Percentiles rank a stretch among this genome's conserved stretches.
These are phyloP conservation scores for Suzukiozyma palmioleophila DNA, from an alignment of 1,139 yeast species.

Conservation along the genomic window DNA sequence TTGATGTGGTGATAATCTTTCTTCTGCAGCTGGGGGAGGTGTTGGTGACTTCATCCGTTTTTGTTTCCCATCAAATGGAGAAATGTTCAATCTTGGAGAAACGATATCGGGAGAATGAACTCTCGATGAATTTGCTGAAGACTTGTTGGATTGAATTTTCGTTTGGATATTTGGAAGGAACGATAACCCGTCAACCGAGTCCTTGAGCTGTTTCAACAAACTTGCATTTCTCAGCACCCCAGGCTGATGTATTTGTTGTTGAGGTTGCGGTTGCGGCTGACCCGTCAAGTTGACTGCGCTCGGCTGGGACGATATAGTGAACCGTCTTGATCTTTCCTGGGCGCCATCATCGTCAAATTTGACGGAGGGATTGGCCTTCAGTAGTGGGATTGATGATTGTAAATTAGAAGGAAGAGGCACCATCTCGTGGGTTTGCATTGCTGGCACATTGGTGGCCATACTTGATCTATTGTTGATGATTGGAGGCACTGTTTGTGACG, in stretches of 20 bases:
- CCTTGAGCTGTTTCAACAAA: neutral
- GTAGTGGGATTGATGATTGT: neutral
- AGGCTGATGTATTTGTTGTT: neutral
- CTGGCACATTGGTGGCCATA: neutral
- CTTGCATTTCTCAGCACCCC: neutral
- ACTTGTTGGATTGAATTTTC: neutral
- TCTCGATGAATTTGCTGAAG: neutral
- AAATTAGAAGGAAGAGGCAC: conserved; percentile 2
- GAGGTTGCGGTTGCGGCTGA: conserved; percentile 7
- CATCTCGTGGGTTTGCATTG: neutral
- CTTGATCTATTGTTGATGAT: neutral
- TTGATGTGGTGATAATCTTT: neutral
- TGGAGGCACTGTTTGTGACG: neutral
- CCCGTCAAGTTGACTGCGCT: conserved; percentile 20
- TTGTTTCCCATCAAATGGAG: conserved; percentile 1
- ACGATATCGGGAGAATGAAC: conserved; percentile 2
- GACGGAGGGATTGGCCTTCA: conserved; percentile 21
- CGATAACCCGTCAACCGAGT: neutral
- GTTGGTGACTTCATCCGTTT: conserved; percentile 6
- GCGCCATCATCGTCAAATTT: conserved; percentile 37
- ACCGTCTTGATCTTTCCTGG: conserved; percentile 38
- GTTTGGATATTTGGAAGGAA: conserved; percentile 1
- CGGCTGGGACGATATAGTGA: conserved; percentile 46
- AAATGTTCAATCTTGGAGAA: neutral
- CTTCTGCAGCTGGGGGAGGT: conserved; percentile 4